Evolutionary conservation across 169 alveolate species (phyloP).

Genomic region (Babesia ovata): DNA sequence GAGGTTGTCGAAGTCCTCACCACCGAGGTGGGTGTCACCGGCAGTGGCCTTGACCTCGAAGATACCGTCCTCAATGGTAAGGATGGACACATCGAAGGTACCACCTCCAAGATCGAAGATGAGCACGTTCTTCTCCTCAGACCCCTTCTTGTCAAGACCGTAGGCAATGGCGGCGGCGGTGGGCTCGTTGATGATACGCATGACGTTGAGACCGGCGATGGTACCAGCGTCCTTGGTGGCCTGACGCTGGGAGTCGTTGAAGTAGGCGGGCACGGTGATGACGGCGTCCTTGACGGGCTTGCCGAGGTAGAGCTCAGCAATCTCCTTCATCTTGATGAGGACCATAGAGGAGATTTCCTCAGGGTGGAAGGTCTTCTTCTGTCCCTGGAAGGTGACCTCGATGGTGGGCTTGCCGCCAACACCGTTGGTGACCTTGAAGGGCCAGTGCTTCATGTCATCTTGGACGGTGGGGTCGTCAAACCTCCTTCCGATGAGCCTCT

Average conservation of each 20-base stretch:
- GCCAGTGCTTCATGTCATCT: slow-evolving; percentile 92
- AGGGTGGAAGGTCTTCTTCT: slow-evolving; percentile 89
- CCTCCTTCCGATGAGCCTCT: slow-evolving; percentile 95
- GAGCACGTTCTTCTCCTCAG: slow-evolving; percentile 90
- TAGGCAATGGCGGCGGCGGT: slow-evolving; percentile 99
- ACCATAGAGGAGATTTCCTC: slow-evolving; percentile 96
- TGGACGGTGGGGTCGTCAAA: slow-evolving; percentile 91
- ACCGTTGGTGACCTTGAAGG: slow-evolving; percentile 90
- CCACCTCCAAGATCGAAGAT: slow-evolving; percentile 99
- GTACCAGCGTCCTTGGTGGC: slow-evolving; percentile 99
- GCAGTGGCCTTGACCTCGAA: slow-evolving; percentile 98
- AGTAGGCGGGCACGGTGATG: slow-evolving; percentile 99
- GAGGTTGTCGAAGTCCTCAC: slow-evolving; percentile 98
- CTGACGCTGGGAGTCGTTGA: slow-evolving; percentile 97
- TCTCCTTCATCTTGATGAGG: slow-evolving; percentile 95
- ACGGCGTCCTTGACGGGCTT: slow-evolving; percentile 94
- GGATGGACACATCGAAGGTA: slow-evolving; percentile 96
- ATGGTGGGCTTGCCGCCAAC: slow-evolving; percentile 87
- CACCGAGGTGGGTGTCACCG: slow-evolving; percentile 99
- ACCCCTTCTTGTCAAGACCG: slow-evolving; percentile 93
- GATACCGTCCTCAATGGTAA: slow-evolving; percentile 95
- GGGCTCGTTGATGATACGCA: slow-evolving; percentile 97
- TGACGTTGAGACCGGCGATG: slow-evolving; percentile 98
- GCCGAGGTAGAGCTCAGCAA: slow-evolving; percentile 95
- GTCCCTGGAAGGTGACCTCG: slow-evolving; percentile 88